phyloP scores from a whole-genome alignment of 495 filamentous ascomycete genomes.

The Diplogelasinospora grovesii region DNA sequence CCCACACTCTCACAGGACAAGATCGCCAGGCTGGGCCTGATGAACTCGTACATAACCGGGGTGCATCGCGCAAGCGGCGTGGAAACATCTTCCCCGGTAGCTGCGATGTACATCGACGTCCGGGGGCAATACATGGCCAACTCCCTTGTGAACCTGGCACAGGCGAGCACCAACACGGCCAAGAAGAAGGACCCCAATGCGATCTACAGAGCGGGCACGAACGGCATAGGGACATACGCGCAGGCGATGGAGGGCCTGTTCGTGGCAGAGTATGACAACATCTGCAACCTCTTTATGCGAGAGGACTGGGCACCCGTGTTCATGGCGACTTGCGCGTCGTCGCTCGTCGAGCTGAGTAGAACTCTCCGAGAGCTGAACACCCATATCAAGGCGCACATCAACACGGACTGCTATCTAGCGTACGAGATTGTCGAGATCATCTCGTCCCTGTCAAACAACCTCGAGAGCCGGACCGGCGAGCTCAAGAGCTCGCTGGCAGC shows the following conservation, averaged over 20 bases:
- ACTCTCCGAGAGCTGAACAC: slow-evolving; percentile 84
- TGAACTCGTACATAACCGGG: slow-evolving; percentile 42
- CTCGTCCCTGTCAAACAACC: slow-evolving; percentile 65
- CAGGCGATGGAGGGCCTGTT: slow-evolving; percentile 82
- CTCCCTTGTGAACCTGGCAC: slow-evolving; percentile 77
- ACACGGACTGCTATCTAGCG: slow-evolving; percentile 90
- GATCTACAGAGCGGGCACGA: slow-evolving; percentile 84
- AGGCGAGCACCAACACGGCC: slow-evolving; percentile 81
- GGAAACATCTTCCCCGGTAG: slow-evolving; percentile 58
- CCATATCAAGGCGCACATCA: slow-evolving; percentile 78
- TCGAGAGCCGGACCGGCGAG: slow-evolving; percentile 78
- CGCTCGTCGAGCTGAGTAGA: slow-evolving; percentile 74
- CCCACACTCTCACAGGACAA: slow-evolving; percentile 44
- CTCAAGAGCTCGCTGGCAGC: slow-evolving; percentile 77
- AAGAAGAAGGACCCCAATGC: slow-evolving; percentile 73
- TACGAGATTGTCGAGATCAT: slow-evolving; percentile 96
- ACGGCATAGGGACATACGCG: slow-evolving; percentile 86
- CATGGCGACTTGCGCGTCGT: slow-evolving; percentile 64
- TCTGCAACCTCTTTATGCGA: slow-evolving; percentile 73
- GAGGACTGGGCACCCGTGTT: slow-evolving; percentile 77
- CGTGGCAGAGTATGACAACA: slow-evolving; percentile 78
- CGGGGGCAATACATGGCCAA: slow-evolving; percentile 75
- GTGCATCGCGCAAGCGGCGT: slow-evolving; percentile 21
- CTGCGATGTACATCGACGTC: slow-evolving; percentile 76
- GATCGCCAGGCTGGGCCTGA: slow-evolving; percentile 40